A percentile compares a stretch with the other conserved stretches of the same genome.
Evolutionary conservation across 169 alveolate species (phyloP).

Genomic region (Eimeria sp.): DNA sequence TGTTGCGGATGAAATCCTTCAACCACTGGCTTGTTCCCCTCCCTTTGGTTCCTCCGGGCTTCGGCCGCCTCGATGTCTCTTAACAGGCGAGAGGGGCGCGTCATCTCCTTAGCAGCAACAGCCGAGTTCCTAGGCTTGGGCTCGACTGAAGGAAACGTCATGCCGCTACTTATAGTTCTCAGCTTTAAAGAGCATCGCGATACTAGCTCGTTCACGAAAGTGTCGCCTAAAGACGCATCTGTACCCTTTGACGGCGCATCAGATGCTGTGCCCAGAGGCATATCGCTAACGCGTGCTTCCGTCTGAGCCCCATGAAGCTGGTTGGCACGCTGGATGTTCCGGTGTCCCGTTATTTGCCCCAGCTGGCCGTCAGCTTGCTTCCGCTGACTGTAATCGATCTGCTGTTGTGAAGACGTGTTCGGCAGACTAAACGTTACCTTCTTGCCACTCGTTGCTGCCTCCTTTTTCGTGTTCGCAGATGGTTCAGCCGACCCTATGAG

Average conservation of each 20-base stretch:
- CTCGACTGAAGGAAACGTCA: conserved; percentile 23
- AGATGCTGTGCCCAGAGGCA: background rate
- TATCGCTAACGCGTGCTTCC: background rate
- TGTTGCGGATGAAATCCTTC: background rate
- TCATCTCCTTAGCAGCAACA: conserved; percentile 27
- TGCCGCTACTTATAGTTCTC: background rate
- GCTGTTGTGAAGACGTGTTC: background rate
- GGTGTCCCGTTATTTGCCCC: background rate
- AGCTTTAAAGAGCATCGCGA: conserved; percentile 57
- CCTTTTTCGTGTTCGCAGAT: background rate
- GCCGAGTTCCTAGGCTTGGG: conserved; percentile 45
- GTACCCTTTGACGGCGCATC: background rate
- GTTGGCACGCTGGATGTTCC: background rate
- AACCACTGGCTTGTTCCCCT: background rate
- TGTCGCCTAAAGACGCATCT: background rate
- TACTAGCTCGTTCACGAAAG: conserved; percentile 46
- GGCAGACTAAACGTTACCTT: conserved; percentile 44
- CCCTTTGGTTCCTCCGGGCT: conserved; percentile 19
- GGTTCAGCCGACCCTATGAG: background rate
- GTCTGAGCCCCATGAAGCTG: background rate
- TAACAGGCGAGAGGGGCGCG: conserved; percentile 47
- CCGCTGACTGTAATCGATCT: background rate
- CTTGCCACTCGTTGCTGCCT: conserved; percentile 30
- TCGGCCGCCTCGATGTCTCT: conserved; percentile 41
- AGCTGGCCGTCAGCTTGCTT: background rate